Conservation (phyloP, 2,329 filamentous ascomycete genomes). For the Fusarium tricinctum region DNA sequence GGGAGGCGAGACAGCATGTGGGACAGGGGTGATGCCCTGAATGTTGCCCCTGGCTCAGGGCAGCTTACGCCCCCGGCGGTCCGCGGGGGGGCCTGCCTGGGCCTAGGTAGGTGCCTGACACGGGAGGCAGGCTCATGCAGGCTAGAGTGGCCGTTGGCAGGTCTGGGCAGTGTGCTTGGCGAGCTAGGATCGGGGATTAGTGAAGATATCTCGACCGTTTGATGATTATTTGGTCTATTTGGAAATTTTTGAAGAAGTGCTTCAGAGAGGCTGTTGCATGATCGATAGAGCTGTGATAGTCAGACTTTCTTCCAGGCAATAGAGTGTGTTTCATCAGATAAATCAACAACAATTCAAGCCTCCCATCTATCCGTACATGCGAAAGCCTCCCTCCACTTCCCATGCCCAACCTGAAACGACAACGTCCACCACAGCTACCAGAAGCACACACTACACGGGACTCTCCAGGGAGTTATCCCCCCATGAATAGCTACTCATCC, state of each 20-base stretch:
- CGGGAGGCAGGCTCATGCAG: conserved; percentile 30
- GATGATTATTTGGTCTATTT: neutral
- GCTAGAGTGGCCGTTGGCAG: conserved; percentile 30
- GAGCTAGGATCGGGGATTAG: conserved; percentile 3
- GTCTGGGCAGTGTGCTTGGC: conserved; percentile 17
- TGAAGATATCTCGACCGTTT: neutral
- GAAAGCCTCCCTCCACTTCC: conserved; percentile 2
- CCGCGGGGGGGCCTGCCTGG: neutral
- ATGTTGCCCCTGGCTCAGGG: conserved; percentile 38
- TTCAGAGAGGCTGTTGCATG: neutral
- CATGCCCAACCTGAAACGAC: conserved; percentile 48
- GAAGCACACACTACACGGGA: neutral
- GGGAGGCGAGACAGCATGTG: conserved; percentile 36
- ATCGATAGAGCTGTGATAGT: neutral
- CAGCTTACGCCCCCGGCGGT: conserved; percentile 34
- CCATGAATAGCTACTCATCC: too few species aligned
- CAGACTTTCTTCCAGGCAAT: neutral
- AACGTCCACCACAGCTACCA: conserved; percentile 38
- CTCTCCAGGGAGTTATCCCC: too few species aligned
- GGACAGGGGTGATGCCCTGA: conserved; percentile 37
- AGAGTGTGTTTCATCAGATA: neutral
- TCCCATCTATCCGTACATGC: neutral
- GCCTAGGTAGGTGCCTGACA: conserved; percentile 14
- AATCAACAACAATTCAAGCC: neutral
- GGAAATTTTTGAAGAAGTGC: neutral